Base-by-base conservation (phyloP, 257 asterid genomes). In the Nicotiana otophora region DNA sequence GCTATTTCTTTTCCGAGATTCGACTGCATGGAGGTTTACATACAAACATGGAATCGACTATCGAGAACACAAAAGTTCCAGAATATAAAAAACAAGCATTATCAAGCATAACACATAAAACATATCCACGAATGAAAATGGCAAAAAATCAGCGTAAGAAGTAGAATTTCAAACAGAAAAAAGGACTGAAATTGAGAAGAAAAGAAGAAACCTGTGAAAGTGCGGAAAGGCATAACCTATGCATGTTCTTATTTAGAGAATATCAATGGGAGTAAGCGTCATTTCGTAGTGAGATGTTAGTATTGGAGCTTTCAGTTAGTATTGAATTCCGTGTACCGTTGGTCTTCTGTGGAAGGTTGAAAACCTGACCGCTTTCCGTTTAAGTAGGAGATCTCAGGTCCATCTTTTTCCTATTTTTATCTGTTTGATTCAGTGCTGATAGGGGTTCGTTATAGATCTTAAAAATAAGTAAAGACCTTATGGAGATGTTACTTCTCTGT, bases 321-420 rank as follows among this genome's bases (percentile, higher is more conserved):
- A 66, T 11, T 77, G 86, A 30, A 19, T 86, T 60, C 48, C 83
- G 64, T 84, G 68, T 28, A 62, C 82, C 80, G 81, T 82, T 87
- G 87, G 86, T 28, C n/a, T 77, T 67, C 81, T 62, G 46, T 39
- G 81, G 72, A 70, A 84, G 82, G 83, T 76, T 65, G 62, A 81
- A 39, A 60, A 81, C 81, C 69, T 76, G 81, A 64, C 79, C 61
- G 85, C 53, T 84, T 83, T 86, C 86, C 89, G 83, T 82, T 75
- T 70, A 82, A 16, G 10, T 84, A 68, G 88, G 89, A 87, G 72
- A 64, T 66, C 76, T 42, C 60, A 42, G 36, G 78, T n/a, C 33
- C 33, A 69, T 69, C 23, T 69, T 62, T 36, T 68, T 20, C 9
- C 54, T 16, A 69, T 69, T 68, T 9, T 36, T 69, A 69, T 36